Conservation (phyloP, 1,139 yeast species). For the Sugiyamaella xylanicola region DNA sequence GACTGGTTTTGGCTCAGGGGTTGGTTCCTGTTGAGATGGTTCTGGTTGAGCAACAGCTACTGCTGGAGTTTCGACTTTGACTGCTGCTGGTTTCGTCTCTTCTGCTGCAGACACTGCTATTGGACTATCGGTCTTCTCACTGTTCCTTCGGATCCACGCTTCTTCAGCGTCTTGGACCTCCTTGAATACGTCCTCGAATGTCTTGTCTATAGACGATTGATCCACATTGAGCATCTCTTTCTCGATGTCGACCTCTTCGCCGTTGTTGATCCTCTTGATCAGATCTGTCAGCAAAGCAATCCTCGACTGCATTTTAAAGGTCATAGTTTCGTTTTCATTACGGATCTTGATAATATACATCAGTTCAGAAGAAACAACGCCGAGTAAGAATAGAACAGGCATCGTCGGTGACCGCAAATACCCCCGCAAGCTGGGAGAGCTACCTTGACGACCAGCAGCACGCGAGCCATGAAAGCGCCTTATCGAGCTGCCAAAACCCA, state of each 20-base stretch:
- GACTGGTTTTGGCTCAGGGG: too few species aligned
- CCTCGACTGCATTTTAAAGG: conserved; percentile 4
- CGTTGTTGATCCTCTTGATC: conserved; percentile 6
- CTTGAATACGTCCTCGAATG: conserved; percentile 18
- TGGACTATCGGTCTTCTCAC: not conserved
- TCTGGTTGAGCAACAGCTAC: not conserved
- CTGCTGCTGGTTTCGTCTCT: not conserved
- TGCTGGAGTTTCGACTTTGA: not conserved
- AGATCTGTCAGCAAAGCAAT: conserved; percentile 12
- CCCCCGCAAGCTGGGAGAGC: conserved; percentile 9
- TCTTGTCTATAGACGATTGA: conserved; percentile 9
- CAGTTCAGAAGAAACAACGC: conserved; percentile 19
- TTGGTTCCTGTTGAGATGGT: not conserved
- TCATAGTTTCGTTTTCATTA: conserved; percentile 18
- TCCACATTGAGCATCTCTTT: conserved; percentile 12
- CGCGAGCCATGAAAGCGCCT: not conserved
- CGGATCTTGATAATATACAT: conserved; percentile 22
- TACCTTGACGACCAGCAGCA: not conserved
- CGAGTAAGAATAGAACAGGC: conserved; percentile 18
- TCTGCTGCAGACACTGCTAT: not conserved
- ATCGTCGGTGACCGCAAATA: conserved; percentile 17
- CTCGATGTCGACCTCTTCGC: conserved; percentile 19
- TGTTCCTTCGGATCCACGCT: conserved; percentile 5
- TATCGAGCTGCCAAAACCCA: not conserved
- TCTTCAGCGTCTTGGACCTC: conserved; percentile 19